Base-by-base conservation (phyloP, 805 yeast species). In the Metschnikowia dekortorum region DNA sequence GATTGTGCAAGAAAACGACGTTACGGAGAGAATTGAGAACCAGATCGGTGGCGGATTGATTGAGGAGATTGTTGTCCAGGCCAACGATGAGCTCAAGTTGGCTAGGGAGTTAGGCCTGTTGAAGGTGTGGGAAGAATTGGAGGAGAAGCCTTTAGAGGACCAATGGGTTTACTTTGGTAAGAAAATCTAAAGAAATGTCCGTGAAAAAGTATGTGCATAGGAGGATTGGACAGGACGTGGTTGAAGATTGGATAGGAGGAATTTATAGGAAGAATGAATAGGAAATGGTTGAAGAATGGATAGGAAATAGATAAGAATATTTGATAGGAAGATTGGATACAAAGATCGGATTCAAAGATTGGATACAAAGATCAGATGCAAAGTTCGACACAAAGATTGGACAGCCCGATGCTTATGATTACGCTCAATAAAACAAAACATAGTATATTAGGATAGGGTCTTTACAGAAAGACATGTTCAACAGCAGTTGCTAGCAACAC, bases 141-240 rank as follows among this genome's bases (percentile, higher is more conserved):
- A 82, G 66, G 95, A 86, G 66, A 78, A 83, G 67, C 91, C 95
- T 11, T 74, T 83, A 57, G 83, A 80, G 22, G 96, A 84, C 69
- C 94, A 87, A 67, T 88, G 96, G 96, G 82, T 80, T 40, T 85
- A 85, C 69, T 85, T 83, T 64, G 90, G 89, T 30, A 84, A 81
- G 71, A 81, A 79, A 65, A 64, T 80, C 42, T 82, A 31, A 48
- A 7, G 28, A 34, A 26, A 37, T 36, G 30, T 3, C 22, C 22
- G 22, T 22, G 5, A 4, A 22, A 22, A 22, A 5, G 44, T 22
- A 35, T 33, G 37, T 16, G 35, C 14, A 44, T 29, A 44, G 22
- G 34, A 29, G 10, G 29, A 29, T 14, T 29, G 30, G 36, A 16
- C 13, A 32, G n/a, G 6, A 32, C 13, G 6, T 32, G n/a, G 13